A percentile compares a stretch with the other conserved stretches of the same genome.
These are phyloP conservation scores for Xylariaceae sp. DNA, from an alignment of 2,329 filamentous ascomycete genomes.

Conservation along the genomic window DNA sequence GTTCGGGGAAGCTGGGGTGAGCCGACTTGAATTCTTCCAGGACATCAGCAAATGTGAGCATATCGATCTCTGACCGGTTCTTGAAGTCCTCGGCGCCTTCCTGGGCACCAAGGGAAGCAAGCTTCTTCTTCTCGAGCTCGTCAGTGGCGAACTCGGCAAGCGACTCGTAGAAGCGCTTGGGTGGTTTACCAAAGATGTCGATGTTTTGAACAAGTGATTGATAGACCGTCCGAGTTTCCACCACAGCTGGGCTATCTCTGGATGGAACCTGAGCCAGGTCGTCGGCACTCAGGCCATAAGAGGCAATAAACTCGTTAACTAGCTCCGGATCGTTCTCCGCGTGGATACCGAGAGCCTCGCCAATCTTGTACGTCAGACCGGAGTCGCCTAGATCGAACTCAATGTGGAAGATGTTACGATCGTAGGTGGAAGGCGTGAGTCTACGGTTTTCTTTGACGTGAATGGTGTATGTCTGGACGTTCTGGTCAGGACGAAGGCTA, in stretches of 20 bases:
- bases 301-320: constrained; percentile 80
- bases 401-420: constrained; percentile 99
- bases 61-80: constrained; percentile 84
- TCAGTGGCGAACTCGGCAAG: constrained; percentile 83
- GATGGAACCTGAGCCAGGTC: constrained; percentile 89
- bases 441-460: constrained; percentile 94
- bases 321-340: constrained; percentile 83
- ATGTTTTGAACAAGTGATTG: constrained; percentile 89
- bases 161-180: constrained; percentile 95
- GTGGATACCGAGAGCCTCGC: constrained; percentile 94
- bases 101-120: constrained; percentile 70
- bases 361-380: constrained; percentile 92
- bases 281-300: constrained; percentile 78
- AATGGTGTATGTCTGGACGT: constrained; percentile 81
- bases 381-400: constrained; percentile 94
- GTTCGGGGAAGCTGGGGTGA: constrained; percentile 81
- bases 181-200: constrained; percentile 93
- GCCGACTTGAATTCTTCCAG: constrained; percentile 87
- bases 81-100: constrained; percentile 90
- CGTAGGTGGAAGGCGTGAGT: constrained; percentile 81
- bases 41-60: constrained; percentile 84
- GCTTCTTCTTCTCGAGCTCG: constrained; percentile 74
- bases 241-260: constrained; percentile 66
- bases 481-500: constrained; percentile 76
- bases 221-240: constrained; percentile 89